Evolutionary conservation across 2,329 filamentous ascomycete genomes (phyloP).

Genomic region (Balansia obtecta): DNA sequence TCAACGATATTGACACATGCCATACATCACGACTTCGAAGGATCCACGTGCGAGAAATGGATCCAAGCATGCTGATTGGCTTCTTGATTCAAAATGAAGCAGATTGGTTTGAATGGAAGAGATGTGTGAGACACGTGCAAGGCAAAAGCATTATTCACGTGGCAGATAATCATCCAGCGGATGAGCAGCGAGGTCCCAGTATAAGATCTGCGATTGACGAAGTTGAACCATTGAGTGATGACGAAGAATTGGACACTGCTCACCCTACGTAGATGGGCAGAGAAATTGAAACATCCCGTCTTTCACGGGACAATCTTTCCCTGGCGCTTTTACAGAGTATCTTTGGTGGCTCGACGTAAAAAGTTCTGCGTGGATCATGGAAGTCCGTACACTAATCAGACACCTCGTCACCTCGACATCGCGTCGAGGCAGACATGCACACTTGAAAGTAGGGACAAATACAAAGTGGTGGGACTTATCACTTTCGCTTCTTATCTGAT

Average conservation of each 20-base stretch:
- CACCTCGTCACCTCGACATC: too few relatives aligned
- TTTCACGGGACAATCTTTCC: too few relatives aligned
- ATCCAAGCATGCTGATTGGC: constrained; percentile 93
- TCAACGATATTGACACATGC: constrained; percentile 67
- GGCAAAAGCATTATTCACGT: constrained; percentile 82
- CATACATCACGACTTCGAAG: constrained; percentile 77
- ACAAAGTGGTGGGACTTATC: not conserved
- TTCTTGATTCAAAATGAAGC: constrained; percentile 74
- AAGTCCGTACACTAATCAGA: too few relatives aligned
- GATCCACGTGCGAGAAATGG: constrained; percentile 83
- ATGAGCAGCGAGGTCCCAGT: constrained; percentile 40
- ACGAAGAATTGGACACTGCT: constrained; percentile 35
- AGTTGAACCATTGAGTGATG: constrained; percentile 78
- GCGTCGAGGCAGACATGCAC: too few relatives aligned
- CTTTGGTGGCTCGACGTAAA: too few relatives aligned
- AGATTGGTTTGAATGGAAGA: constrained; percentile 77
- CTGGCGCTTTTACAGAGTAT: too few relatives aligned
- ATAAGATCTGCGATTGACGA: constrained; percentile 71
- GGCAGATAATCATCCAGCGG: constrained; percentile 53
- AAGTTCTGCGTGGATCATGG: too few relatives aligned
- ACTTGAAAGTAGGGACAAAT: not conserved
- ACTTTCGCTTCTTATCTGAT: constrained; percentile 24
- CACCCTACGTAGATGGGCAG: constrained; percentile 13
- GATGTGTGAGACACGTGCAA: constrained; percentile 59
- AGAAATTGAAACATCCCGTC: not conserved